phyloP scores from a whole-genome alignment of 306 rosid genomes.

The Malus orientalis region DNA sequence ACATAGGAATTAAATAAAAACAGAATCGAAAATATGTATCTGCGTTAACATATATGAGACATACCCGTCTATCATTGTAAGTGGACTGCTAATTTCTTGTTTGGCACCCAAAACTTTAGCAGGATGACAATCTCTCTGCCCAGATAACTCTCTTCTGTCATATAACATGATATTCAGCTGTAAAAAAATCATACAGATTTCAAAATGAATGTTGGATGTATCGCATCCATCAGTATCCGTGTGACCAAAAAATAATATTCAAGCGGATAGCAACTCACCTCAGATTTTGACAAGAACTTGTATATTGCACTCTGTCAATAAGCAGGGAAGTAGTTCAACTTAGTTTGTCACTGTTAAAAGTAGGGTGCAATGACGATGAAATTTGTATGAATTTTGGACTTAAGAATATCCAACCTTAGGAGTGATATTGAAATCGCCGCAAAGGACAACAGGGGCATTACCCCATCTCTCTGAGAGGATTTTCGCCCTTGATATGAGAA shows the following conservation, averaged over 20 bases:
- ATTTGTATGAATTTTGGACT: not conserved
- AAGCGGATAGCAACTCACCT: constrained; percentile 43
- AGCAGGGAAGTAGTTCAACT: constrained; percentile 10
- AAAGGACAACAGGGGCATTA: constrained; percentile 65
- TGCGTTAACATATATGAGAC: not conserved
- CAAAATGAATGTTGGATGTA: constrained; percentile 1
- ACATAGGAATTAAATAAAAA: constrained; percentile 3
- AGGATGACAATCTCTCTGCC: constrained; percentile 70
- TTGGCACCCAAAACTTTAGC: constrained; percentile 54
- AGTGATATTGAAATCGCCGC: constrained; percentile 79
- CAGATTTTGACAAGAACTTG: constrained; percentile 72
- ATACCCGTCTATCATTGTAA: constrained; percentile 48
- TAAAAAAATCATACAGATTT: constrained; percentile 28
- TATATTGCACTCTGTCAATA: constrained; percentile 82
- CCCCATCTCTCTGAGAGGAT: constrained; percentile 72
- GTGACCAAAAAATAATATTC: constrained; percentile 10
- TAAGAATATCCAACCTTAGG: constrained; percentile 55
- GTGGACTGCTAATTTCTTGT: constrained; percentile 32
- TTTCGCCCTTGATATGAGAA: constrained; percentile 60
- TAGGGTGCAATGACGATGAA: not conserved
- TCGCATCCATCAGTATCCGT: not conserved
- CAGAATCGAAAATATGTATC: not conserved
- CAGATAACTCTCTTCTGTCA: constrained; percentile 71
- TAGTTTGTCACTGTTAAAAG: not conserved
- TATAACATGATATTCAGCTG: constrained; percentile 60